Base-by-base conservation (phyloP, 2,329 filamentous ascomycete species). In the Aspergillus amoenus region DNA sequence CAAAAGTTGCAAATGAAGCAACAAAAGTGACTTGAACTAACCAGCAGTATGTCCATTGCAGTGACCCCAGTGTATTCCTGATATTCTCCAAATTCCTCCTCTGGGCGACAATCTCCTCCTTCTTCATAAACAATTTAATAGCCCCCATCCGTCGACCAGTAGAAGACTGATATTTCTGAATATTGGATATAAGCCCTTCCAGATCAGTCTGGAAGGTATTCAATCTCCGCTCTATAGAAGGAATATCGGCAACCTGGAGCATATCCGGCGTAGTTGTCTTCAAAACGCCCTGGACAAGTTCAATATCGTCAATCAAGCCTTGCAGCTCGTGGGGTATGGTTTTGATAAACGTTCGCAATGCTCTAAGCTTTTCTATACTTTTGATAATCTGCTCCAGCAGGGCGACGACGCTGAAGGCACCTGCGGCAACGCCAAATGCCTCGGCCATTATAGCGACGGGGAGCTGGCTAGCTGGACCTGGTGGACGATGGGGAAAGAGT, bases 121-220 rank as follows among this genome's bases (percentile, higher is more conserved):
- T 51, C 37, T 51, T 51, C 11, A 41, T 15, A 12, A n/a, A 39
- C 18, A 51, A n/a, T 22, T 51, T 51, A 7, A 51, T 3, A 12
- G 21, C 22, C 4, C 22, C 39, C 11, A 51, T 34, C 37, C 18
- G n/a, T 6, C 48, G 37, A 2, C 48, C n/a, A 15, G 47, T 39
- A 4, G 21, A 22, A n/a, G 48, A 27, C 21, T 6, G 24, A 22
- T 42, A 43, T 15, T 51, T 41, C 6, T 41, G 13, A 2, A 51
- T 13, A 2, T 51, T 39, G 2, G 15, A 4, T 3, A 51, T 51
- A 11, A 41, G 15, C 4, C 3, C 11, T 15, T 34, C 22, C 7
- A 51, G 15, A 11, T 51, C 48, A 7, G 5, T 32, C 4, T 32
- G 37, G 32, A 51, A 51, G 5, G 22, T 11, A 30, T 7, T 5